Base-by-base conservation (phyloP, 208 protist species). In the Trypanosoma melophagium region DNA sequence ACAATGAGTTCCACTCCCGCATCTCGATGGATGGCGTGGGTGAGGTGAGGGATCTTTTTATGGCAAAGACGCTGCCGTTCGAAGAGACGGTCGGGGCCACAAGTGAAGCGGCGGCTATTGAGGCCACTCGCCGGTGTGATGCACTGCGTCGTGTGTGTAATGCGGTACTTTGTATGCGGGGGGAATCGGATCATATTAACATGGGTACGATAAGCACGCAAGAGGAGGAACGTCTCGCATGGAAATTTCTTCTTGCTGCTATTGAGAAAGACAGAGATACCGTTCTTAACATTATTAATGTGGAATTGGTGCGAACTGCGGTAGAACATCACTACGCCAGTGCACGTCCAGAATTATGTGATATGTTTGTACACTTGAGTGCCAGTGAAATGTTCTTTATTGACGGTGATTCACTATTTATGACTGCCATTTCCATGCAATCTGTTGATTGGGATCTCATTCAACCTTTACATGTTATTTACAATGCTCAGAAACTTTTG, bases 301-400 rank as follows among this genome's bases (percentile, higher is more conserved):
- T 19, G 49, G 72, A 80, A 24, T 74, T 92, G 3, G 65, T 83
- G 12, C 72, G 69, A 24, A 67, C 65, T 16, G 86, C 80, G 0
- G 80, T 92, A 16, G 78, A 95, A 22, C 74, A 77, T 58, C 82
- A 89, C 76, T 97, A 97, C 69, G 78, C 76, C 40, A 93, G 76
- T 35, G 75, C 83, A n/a, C 77, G 84, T 8, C 92, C 92, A n/a
- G 80, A 81, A 13, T 80, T 90, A 72, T 89, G 92, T 69, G 90
- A 97, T 55, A 93, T 97, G 71, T 97, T 97, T 57, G 81, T 93
- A 8, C 89, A 97, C 67, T 76, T 97, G 42, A 93, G 83, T 60
- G 90, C 88, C 28, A 79, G 69, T 53, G 90, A 94, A 67, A 93
- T 94, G 79, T 97, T 97, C 64, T 93, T 97, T 77, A 91, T 97